Evolutionary conservation across 2,329 filamentous ascomycete genomes (phyloP).

Genomic region (Ascochyta rabiei): DNA sequence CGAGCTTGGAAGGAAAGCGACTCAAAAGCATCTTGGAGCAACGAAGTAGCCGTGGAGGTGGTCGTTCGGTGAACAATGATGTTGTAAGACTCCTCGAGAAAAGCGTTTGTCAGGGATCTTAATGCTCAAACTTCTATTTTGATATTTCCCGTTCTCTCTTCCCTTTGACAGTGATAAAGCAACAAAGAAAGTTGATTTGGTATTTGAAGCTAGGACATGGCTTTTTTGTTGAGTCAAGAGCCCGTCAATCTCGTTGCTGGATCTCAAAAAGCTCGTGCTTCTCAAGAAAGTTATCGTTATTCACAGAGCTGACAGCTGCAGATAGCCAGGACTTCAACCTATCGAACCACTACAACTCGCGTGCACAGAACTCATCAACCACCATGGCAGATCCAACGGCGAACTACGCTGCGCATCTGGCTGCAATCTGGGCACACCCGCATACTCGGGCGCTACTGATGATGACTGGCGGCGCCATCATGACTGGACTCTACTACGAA

Average conservation of each 20-base stretch:
- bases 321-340: too few species aligned
- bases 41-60: slow-evolving; percentile 53
- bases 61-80: slow-evolving; percentile 33
- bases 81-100: background rate
- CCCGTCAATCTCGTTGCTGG: background rate
- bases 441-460: background rate
- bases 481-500: background rate
- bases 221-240: background rate
- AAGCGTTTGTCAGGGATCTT: background rate
- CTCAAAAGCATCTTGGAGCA: slow-evolving; percentile 75
- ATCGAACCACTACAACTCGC: background rate
- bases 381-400: background rate
- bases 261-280: too few species aligned
- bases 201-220: background rate
- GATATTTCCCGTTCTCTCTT: too few species aligned
- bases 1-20: slow-evolving; percentile 78
- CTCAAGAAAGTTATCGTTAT: background rate
- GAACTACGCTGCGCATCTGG: background rate
- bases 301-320: background rate
- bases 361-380: background rate
- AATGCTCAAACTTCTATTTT: background rate
- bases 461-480: background rate
- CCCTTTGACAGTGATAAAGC: background rate
- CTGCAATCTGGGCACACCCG: background rate
- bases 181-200: background rate